These are phyloP conservation scores for Pinus albicaulis DNA, from an alignment of 75 land plant genomes.

Conservation along the genomic window DNA sequence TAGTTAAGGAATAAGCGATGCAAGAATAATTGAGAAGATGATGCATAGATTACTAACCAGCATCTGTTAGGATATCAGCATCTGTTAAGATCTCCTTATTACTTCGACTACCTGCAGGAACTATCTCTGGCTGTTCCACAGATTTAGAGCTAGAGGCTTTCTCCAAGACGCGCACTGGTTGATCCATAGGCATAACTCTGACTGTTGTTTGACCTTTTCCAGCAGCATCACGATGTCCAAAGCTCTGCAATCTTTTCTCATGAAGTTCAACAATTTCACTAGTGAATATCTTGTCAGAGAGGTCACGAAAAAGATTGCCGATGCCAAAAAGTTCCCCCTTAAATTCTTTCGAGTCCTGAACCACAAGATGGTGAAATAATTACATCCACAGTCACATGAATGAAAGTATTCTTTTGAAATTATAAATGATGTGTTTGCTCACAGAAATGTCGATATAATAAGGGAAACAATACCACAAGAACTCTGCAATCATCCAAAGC, in stretches of 20 bases:
- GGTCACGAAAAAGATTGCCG: conserved; percentile 83
- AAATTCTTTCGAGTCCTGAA: conserved; percentile 86
- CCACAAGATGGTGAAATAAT: background rate
- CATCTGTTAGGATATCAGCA: background rate
- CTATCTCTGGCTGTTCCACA: conserved; percentile 3
- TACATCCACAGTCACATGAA: background rate
- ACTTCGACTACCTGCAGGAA: background rate
- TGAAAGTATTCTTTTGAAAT: background rate
- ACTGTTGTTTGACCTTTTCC: conserved; percentile 20
- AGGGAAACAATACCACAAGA: background rate
- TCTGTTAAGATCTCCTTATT: background rate
- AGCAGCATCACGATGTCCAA: background rate
- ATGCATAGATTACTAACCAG: conserved; percentile 5
- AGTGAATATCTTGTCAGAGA: conserved; percentile 83
- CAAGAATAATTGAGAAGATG: background rate
- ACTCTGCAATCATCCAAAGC: background rate
- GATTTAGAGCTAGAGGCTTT: background rate
- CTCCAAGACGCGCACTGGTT: background rate
- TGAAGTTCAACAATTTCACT: conserved; percentile 91
- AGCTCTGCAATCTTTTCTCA: conserved; percentile 22
- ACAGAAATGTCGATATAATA: background rate
- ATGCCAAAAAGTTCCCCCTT: conserved; percentile 98
- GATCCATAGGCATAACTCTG: conserved; percentile 11
- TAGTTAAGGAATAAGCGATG: background rate
- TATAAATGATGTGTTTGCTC: background rate